Evolutionary conservation across 1,284 basidiomycete genomes (phyloP), one percentile per base, ranked within the genome.

Genomic region (Papiliotrema laurentii): DNA sequence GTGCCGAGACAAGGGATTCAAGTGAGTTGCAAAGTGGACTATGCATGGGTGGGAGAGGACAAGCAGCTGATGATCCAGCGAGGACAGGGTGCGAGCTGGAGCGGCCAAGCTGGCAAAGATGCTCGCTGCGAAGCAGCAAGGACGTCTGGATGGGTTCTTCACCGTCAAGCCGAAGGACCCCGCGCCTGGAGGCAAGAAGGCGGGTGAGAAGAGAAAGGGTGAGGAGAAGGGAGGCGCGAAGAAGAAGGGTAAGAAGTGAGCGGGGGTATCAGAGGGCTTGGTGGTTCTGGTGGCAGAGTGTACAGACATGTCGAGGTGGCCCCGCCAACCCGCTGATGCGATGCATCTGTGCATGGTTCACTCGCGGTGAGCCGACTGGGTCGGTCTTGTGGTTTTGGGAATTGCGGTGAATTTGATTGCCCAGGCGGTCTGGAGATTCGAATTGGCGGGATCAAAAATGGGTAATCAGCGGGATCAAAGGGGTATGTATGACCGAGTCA

Each of bases 1-100:
- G 24, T 94, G 97, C 19, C 83, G 77, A 37, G 89, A 97, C 64
- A 97, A 97, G 71, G 94, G 96, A 2, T 99, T 98, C 81, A 94
- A 87, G 92, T 94, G 61, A 54, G 81, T 73, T 11, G 11, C 14
- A 10, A 30, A 5, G 14, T 3, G 18, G 19, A 24, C 7, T 16
- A 25, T 36, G 11, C n/a, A 24, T 30, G 18, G 40, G 26, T 14
- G 11, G 14, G 22, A 36, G 18, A 18, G 19, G 2, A 35, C 5
- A 38, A 45, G 54, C 53, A 52, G 53, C 44, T 25, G 2, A 28
- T 24, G 13, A n/a, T 5, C 14, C 66, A 97, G 91, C 60, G 94
- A 98, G 78, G 94, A 99, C 26, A 85, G 94, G 40, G 91, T 99
- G 2, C 84, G 94, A 24, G 93, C 89, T 68, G 92, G 93, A 16